Evolutionary conservation across 805 yeast genomes (phyloP).

Genomic region (Kockiozyma suomiensis): DNA sequence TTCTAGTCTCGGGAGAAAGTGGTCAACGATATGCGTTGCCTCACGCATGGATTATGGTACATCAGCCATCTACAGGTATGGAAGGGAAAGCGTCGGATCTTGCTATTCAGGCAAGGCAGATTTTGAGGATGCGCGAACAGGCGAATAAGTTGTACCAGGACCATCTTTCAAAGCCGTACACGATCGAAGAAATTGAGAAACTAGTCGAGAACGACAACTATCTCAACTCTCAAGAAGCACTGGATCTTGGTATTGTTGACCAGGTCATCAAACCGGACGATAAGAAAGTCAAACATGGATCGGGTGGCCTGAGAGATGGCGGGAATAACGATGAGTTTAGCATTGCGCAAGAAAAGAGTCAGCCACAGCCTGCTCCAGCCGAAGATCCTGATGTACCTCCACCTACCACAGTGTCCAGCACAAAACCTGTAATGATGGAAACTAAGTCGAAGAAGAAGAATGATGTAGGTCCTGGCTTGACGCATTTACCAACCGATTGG

Average conservation of each 20-base stretch:
- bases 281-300: constrained; percentile 11
- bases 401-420: not conserved
- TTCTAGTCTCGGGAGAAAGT: constrained; percentile 41
- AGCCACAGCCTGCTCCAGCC: constrained; percentile 13
- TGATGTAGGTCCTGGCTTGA: constrained; percentile 17
- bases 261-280: constrained; percentile 37
- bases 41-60: constrained; percentile 43
- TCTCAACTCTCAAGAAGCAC: constrained; percentile 40
- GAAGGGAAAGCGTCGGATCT: constrained; percentile 38
- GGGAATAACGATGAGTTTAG: constrained; percentile 3
- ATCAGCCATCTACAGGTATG: constrained; percentile 43
- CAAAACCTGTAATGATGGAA: not conserved
- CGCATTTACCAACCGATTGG: constrained; percentile 20
- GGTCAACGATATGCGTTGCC: constrained; percentile 42
- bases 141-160: constrained; percentile 39
- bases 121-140: constrained; percentile 40
- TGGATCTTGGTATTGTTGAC: constrained; percentile 43
- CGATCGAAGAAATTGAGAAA: constrained; percentile 27
- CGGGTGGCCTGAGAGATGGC: constrained; percentile 13
- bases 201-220: constrained; percentile 37
- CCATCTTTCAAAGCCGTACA: constrained; percentile 37
- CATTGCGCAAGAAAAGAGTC: not conserved
- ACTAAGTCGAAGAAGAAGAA: not conserved
- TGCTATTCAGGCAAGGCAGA: constrained; percentile 44
- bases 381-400: not conserved